A percentile compares a stretch with the other conserved stretches of the same genome.
Conservation (phyloP, 306 rosid genomes). For the Vigna angularis region DNA sequence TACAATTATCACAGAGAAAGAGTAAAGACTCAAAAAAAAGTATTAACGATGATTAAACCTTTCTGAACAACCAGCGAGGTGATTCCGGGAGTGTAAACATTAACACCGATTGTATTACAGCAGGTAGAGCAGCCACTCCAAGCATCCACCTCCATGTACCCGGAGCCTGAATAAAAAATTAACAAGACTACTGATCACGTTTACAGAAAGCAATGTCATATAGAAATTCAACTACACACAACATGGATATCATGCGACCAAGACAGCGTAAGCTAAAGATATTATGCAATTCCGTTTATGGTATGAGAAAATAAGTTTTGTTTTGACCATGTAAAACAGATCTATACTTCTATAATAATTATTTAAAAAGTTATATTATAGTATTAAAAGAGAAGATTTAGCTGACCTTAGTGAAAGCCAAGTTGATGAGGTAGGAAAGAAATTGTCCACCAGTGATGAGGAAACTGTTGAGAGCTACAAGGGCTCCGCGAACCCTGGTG, state of each 20-base stretch:
- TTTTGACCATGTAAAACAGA: no score
- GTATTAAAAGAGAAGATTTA: not conserved
- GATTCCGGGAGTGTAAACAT: slow-evolving; percentile 72
- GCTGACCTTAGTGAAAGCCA: slow-evolving; percentile 64
- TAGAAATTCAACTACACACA: not conserved
- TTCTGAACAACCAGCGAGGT: slow-evolving; percentile 73
- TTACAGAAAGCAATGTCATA: not conserved
- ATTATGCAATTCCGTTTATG: not conserved
- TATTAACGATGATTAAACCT: slow-evolving; percentile 43
- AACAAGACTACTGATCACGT: not conserved
- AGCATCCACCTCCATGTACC: slow-evolving; percentile 87
- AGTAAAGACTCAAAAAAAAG: not conserved
- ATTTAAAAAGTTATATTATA: no score
- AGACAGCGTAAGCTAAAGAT: not conserved
- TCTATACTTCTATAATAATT: no score
- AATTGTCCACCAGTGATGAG: slow-evolving; percentile 79
- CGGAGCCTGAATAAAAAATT: slow-evolving; percentile 44
- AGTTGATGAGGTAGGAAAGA: slow-evolving; percentile 71
- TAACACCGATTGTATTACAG: slow-evolving; percentile 48
- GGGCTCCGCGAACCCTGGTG: slow-evolving; percentile 68
- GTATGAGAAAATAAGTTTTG: no score
- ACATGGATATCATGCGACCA: not conserved
- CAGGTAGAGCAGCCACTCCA: slow-evolving; percentile 75
- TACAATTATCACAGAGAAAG: not conserved
- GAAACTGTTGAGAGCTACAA: slow-evolving; percentile 66